Conservation (phyloP, 78 protist genomes). For the Anaeramoeba ignava region DNA sequence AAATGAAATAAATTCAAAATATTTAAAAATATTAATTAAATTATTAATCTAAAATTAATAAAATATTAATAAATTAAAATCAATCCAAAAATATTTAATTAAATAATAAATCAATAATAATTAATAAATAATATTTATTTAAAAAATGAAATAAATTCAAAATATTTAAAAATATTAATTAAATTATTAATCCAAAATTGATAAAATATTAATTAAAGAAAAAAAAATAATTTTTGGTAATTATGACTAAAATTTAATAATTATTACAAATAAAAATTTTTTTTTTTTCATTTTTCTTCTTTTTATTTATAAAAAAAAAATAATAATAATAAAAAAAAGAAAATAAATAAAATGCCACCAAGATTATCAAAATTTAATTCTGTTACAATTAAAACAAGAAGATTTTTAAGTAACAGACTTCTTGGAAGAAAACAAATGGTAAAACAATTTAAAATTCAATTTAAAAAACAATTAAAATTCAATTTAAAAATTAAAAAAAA, state of each 20-base stretch:
- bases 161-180: neutral
- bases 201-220: neutral
- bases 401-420: conserved; percentile 91
- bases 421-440: conserved; percentile 92
- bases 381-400: conserved; percentile 80
- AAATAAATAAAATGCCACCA: neutral
- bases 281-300: neutral
- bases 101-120: neutral
- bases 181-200: neutral
- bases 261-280: neutral
- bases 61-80: neutral
- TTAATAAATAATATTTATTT: neutral
- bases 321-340: neutral
- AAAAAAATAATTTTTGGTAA: neutral
- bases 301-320: neutral
- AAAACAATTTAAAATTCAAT: neutral
- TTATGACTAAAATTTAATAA: neutral
- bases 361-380: conserved; percentile 2
- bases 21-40: neutral
- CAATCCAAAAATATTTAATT: neutral
- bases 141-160: neutral
- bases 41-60: neutral
- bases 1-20: neutral
- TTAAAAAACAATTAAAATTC: neutral
- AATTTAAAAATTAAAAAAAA: no score